These are phyloP conservation scores for Tetracladium setigerum DNA, from an alignment of 495 filamentous ascomycete species.

Conservation along the genomic window DNA sequence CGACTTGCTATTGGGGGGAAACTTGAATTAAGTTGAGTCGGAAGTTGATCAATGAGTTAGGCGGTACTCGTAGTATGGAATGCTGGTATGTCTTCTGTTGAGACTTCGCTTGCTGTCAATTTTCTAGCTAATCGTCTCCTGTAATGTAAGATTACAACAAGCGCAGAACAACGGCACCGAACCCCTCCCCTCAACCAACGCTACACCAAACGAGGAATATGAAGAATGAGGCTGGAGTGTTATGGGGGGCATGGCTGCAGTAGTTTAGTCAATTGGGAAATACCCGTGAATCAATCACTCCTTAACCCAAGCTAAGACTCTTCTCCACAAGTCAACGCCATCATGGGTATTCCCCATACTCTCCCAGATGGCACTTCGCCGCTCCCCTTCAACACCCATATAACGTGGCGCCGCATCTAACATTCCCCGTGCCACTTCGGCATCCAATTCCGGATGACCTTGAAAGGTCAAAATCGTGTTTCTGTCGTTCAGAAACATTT, in stretches of 20 bases:
- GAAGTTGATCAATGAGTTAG: too few relatives aligned
- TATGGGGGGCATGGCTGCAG: not conserved
- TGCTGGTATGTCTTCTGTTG: too few relatives aligned
- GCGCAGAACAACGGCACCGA: not conserved
- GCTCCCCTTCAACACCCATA: conserved; percentile 31
- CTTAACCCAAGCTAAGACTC: conserved; percentile 33
- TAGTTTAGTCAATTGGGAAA: not conserved
- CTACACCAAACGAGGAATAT: not conserved
- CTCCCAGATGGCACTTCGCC: conserved; percentile 10
- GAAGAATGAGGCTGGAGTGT: not conserved
- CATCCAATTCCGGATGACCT: conserved; percentile 42
- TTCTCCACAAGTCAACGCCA: conserved; percentile 33
- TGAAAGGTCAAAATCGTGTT: conserved; percentile 39
- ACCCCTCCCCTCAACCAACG: not conserved
- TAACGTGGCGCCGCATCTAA: conserved; percentile 30
- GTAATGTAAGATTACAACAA: not conserved
- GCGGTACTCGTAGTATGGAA: too few relatives aligned
- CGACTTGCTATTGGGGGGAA: too few relatives aligned
- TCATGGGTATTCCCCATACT: conserved; percentile 29
- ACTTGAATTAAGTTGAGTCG: too few relatives aligned
- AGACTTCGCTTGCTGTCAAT: not conserved
- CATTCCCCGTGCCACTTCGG: conserved; percentile 29
- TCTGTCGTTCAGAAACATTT: conserved; percentile 32
- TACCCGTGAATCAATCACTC: conserved; percentile 16
- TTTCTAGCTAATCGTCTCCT: not conserved